These are phyloP conservation scores for Ogataea nitratoaversa DNA, from an alignment of 805 yeast genomes.

Conservation along the genomic window DNA sequence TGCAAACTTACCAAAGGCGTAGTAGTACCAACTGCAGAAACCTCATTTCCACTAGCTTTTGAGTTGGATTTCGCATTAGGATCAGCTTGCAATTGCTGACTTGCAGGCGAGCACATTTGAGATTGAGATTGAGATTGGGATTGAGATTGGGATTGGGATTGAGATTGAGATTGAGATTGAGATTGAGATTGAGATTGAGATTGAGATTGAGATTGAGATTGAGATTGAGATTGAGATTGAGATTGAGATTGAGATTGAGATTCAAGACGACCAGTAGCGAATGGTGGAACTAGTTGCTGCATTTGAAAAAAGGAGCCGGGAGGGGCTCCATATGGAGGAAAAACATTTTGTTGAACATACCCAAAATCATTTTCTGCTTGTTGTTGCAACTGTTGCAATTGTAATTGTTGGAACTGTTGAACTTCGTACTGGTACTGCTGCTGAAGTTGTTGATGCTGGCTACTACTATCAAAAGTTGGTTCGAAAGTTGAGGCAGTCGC, in stretches of 20 bases:
- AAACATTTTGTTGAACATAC: conserved; percentile 10
- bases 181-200: background rate
- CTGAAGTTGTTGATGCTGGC: conserved; percentile 2
- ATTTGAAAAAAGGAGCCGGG: background rate
- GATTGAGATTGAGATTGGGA: background rate
- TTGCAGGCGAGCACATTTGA: no score
- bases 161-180: background rate
- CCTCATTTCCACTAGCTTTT: conserved; percentile 1
- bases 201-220: background rate
- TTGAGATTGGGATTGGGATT: background rate
- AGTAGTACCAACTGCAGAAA: background rate
- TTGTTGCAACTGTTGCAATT: conserved; percentile 10
- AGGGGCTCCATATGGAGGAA: background rate
- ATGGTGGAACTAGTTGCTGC: background rate
- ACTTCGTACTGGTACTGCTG: conserved; percentile 7
- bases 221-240: background rate
- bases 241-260: background rate
- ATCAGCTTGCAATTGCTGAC: background rate
- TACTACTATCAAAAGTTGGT: conserved; percentile 34
- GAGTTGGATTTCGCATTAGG: background rate
- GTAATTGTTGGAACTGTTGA: conserved; percentile 13
- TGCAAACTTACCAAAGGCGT: conserved; percentile 5
- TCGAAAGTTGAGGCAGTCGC: conserved; percentile 59
- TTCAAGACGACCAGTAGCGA: background rate
- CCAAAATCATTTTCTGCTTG: conserved; percentile 4